Evolutionary conservation across 768 basidiomycete species (phyloP).

Genomic region (Strobilomyces echinocephalus): DNA sequence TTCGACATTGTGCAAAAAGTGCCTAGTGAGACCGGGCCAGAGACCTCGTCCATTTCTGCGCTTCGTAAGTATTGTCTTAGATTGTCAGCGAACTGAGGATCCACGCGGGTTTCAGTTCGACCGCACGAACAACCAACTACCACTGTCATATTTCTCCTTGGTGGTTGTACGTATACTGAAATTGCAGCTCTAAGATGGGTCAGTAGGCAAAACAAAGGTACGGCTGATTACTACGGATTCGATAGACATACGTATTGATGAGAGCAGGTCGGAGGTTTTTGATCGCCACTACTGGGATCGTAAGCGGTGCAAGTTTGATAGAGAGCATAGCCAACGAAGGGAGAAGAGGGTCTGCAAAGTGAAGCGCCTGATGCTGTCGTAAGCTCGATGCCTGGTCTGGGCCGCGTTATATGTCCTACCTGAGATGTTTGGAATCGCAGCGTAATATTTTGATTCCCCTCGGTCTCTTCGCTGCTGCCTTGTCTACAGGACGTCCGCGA

Average conservation of each 20-base stretch:
- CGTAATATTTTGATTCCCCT: slow-evolving; percentile 15
- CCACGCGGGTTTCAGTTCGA: slow-evolving; percentile 33
- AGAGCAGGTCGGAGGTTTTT: slow-evolving; percentile 75
- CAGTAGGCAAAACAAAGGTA: slow-evolving; percentile 77
- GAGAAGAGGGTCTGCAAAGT: slow-evolving; percentile 25
- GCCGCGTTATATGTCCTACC: slow-evolving; percentile 7
- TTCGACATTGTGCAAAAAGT: slow-evolving; percentile 67
- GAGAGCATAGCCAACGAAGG: slow-evolving; percentile 57
- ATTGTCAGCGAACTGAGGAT: neutral
- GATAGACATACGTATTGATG: slow-evolving; percentile 8
- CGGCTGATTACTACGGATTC: slow-evolving; percentile 7
- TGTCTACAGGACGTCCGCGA: slow-evolving; percentile 9
- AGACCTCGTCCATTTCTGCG: slow-evolving; percentile 27
- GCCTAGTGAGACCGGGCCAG: slow-evolving; percentile 25
- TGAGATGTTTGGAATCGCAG: slow-evolving; percentile 10
- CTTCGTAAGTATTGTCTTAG: slow-evolving; percentile 31
- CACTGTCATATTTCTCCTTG: slow-evolving; percentile 93
- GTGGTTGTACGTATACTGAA: slow-evolving; percentile 96
- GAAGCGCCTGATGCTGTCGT: slow-evolving; percentile 34
- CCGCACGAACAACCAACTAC: slow-evolving; percentile 63
- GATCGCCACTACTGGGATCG: slow-evolving; percentile 87
- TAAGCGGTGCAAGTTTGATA: slow-evolving; percentile 71
- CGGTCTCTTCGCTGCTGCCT: slow-evolving; percentile 5
- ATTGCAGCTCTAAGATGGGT: slow-evolving; percentile 95
- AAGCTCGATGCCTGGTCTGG: slow-evolving; percentile 4